phyloP scores from a whole-genome alignment of 768 basidiomycete genomes.

The Lactarius tabidus region DNA sequence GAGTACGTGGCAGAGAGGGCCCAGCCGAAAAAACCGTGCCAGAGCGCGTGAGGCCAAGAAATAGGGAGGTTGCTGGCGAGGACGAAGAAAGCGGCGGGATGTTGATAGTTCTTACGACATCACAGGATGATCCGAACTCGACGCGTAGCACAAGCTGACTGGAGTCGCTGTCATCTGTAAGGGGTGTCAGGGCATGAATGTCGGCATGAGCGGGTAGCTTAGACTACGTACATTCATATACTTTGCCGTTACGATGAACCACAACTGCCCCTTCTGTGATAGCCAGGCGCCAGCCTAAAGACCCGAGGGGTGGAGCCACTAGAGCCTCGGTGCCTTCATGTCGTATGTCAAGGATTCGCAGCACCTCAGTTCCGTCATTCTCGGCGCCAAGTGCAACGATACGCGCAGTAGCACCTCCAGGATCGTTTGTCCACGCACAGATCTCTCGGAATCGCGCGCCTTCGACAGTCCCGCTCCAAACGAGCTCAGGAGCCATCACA shows the following conservation, averaged over 20 bases:
- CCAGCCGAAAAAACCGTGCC: slow-evolving; percentile 12
- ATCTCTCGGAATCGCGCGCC: slow-evolving; percentile 24
- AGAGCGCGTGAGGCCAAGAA: slow-evolving; percentile 18
- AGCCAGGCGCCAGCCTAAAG: slow-evolving; percentile 33
- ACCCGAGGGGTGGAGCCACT: slow-evolving; percentile 11
- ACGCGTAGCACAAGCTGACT: background rate
- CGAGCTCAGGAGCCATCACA: slow-evolving; percentile 54
- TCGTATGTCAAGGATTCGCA: slow-evolving; percentile 13
- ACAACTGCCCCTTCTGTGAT: slow-evolving; percentile 16
- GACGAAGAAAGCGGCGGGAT: background rate
- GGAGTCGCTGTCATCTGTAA: slow-evolving; percentile 8
- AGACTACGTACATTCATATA: slow-evolving; percentile 21
- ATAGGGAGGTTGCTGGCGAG: background rate
- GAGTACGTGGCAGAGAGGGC: slow-evolving; percentile 23
- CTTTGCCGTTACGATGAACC: slow-evolving; percentile 18
- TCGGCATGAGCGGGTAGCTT: background rate
- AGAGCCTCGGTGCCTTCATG: background rate
- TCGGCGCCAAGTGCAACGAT: slow-evolving; percentile 18
- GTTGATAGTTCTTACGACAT: slow-evolving; percentile 10
- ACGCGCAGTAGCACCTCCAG: slow-evolving; percentile 1
- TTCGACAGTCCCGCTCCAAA: slow-evolving; percentile 27
- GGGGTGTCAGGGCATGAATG: background rate
- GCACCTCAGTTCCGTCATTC: slow-evolving; percentile 10
- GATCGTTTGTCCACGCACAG: slow-evolving; percentile 5
- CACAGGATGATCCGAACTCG: slow-evolving; percentile 19